Percentiles rank a stretch among this genome's conserved stretches.
Evolutionary conservation across 257 asterid genomes (phyloP).

Genomic region (Plantago ovata): DNA sequence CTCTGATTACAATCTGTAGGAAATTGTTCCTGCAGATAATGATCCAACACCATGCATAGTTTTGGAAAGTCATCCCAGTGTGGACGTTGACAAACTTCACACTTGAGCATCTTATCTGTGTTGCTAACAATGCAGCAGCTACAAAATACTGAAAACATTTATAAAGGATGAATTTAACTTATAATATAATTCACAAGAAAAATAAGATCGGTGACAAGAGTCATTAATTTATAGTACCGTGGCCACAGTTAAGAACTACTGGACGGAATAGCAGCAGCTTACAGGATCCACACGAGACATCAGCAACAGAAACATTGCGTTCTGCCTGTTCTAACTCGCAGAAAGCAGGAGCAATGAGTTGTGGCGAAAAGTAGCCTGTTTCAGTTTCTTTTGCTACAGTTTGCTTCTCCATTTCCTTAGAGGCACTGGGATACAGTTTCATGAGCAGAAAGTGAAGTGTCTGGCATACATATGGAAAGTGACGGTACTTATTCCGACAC

Average conservation of each 20-base stretch:
- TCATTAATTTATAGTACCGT: no score
- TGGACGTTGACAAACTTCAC: conserved; percentile 40
- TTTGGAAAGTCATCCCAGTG: conserved; percentile 44
- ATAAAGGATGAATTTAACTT: neutral
- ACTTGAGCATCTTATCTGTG: conserved; percentile 24
- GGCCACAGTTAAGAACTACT: conserved; percentile 52
- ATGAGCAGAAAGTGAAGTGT: conserved; percentile 42
- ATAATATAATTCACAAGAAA: conserved; percentile 6
- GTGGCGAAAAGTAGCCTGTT: no score
- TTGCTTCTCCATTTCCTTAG: conserved; percentile 40
- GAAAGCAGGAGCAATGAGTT: no score
- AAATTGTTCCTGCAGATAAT: conserved; percentile 44
- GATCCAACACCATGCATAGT: conserved; percentile 48
- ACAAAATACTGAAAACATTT: conserved; percentile 26
- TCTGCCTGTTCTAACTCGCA: conserved; percentile 32
- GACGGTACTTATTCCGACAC: conserved; percentile 45
- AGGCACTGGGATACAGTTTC: conserved; percentile 40
- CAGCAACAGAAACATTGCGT: conserved; percentile 34
- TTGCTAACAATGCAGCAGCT: conserved; percentile 23
- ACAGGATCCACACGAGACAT: conserved; percentile 39
- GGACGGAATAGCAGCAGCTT: conserved; percentile 41
- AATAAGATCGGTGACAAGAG: conserved; percentile 9
- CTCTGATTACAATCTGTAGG: conserved; percentile 36
- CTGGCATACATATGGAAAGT: conserved; percentile 47
- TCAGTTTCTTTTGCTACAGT: no score